These are phyloP conservation scores for Pleomassaria siparia DNA, from an alignment of 2,329 filamentous ascomycete genomes.

Conservation along the genomic window DNA sequence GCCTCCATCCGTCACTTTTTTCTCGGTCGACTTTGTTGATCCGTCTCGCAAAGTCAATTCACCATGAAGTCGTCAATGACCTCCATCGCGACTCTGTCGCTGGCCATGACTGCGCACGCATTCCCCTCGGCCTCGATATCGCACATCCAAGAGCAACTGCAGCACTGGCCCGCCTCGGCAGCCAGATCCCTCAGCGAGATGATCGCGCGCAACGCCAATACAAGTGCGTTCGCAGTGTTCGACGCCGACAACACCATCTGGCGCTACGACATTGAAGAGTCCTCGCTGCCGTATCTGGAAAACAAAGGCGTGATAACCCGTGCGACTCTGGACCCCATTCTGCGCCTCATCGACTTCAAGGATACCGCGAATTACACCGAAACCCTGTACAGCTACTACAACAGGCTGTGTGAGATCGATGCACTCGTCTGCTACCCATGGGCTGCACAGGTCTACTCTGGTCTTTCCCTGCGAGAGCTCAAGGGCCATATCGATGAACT, in stretches of 20 bases:
- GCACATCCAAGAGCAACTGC: background rate
- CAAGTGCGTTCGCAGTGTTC: slow-evolving; percentile 35
- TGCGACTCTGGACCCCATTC: slow-evolving; percentile 28
- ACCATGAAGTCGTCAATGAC: background rate
- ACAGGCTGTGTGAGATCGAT: slow-evolving; percentile 32
- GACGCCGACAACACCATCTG: slow-evolving; percentile 38
- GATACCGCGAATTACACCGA: slow-evolving; percentile 35
- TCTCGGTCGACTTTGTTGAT: no score
- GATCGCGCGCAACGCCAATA: slow-evolving; percentile 32
- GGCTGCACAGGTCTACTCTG: slow-evolving; percentile 32
- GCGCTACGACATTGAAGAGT: slow-evolving; percentile 33
- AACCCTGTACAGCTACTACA: slow-evolving; percentile 34
- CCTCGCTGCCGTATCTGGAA: slow-evolving; percentile 31
- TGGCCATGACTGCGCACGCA: background rate
- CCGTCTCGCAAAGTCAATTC: no score
- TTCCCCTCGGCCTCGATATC: background rate
- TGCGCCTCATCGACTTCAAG: slow-evolving; percentile 36
- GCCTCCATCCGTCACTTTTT: no score
- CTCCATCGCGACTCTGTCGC: background rate
- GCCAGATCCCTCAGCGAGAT: slow-evolving; percentile 28
- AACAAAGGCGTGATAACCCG: slow-evolving; percentile 35
- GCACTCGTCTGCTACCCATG: slow-evolving; percentile 34
- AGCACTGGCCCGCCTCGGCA: slow-evolving; percentile 27
- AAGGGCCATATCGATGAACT: slow-evolving; percentile 34
- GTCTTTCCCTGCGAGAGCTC: slow-evolving; percentile 25